Evolutionary conservation across 2,329 filamentous ascomycete genomes (phyloP).

Genomic region (Dactylella cylindrospora): DNA sequence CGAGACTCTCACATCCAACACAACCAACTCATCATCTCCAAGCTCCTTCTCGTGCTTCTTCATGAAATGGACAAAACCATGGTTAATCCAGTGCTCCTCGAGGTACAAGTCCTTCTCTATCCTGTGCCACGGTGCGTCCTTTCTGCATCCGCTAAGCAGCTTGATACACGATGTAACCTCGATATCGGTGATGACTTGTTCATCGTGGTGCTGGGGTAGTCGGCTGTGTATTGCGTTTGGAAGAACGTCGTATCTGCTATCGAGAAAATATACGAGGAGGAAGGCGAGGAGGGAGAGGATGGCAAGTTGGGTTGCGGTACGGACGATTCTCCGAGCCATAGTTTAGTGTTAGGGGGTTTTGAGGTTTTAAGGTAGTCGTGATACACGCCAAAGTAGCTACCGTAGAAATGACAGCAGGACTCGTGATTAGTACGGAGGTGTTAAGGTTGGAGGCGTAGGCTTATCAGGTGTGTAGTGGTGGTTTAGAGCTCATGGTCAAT

Average conservation of each 20-base stretch:
- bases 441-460: background rate
- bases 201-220: constrained; percentile 80
- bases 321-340: constrained; percentile 49
- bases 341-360: no score
- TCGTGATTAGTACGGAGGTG: background rate
- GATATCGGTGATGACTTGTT: constrained; percentile 82
- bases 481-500: constrained; percentile 36
- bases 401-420: no score
- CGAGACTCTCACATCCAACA: constrained; percentile 75
- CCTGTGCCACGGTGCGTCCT: constrained; percentile 65
- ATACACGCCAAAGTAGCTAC: no score
- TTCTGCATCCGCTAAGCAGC: constrained; percentile 67
- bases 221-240: constrained; percentile 83
- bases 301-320: constrained; percentile 72
- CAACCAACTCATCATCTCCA: constrained; percentile 68
- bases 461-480: no score
- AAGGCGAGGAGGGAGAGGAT: constrained; percentile 67
- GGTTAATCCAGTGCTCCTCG: constrained; percentile 69
- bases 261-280: constrained; percentile 75
- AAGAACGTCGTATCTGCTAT: constrained; percentile 83
- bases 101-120: constrained; percentile 89
- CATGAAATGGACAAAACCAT: constrained; percentile 78
- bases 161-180: constrained; percentile 74
- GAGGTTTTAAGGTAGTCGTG: no score
- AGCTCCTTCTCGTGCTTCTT: constrained; percentile 86